These are phyloP conservation scores for Kuraishia hungarica DNA, from an alignment of 805 yeast species.

Conservation along the genomic window DNA sequence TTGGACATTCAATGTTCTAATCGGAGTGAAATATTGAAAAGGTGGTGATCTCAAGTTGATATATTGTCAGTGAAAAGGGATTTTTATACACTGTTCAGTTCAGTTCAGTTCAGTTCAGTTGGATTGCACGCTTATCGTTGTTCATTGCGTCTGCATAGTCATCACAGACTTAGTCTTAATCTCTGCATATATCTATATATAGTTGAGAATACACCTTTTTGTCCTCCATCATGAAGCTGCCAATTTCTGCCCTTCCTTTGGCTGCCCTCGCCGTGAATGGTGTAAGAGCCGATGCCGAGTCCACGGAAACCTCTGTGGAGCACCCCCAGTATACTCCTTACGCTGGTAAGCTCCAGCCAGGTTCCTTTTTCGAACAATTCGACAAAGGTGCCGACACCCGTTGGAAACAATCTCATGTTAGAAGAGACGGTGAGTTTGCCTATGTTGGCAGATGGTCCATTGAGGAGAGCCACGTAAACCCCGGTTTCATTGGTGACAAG, in stretches of 20 bases:
- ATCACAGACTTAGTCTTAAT: too few relatives aligned
- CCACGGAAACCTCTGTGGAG: constrained; percentile 8
- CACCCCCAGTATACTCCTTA: constrained; percentile 29
- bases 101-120: too few relatives aligned
- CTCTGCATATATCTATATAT: too few relatives aligned
- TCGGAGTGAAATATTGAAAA: too few relatives aligned
- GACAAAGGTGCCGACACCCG: constrained; percentile 27
- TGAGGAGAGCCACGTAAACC: constrained; percentile 49
- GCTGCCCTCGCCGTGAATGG: neutral
- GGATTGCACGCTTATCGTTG: too few relatives aligned
- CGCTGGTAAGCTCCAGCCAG: constrained; percentile 25
- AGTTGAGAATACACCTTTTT: too few relatives aligned
- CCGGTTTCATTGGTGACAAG: constrained; percentile 57
- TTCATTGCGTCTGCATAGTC: too few relatives aligned
- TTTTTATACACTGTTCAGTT: too few relatives aligned
- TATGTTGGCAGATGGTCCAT: constrained; percentile 74
- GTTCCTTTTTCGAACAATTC: constrained; percentile 64
- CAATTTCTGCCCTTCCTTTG: neutral
- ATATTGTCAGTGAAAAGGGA: too few relatives aligned
- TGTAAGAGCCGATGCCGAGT: neutral
- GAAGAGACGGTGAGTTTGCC: constrained; percentile 41
- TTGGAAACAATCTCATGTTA: constrained; percentile 58
- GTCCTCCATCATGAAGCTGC: neutral
- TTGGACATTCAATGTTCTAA: too few relatives aligned
- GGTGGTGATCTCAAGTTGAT: too few relatives aligned